Base-by-base conservation (phyloP, 306 rosid genomes). In the Prunus campanulata region DNA sequence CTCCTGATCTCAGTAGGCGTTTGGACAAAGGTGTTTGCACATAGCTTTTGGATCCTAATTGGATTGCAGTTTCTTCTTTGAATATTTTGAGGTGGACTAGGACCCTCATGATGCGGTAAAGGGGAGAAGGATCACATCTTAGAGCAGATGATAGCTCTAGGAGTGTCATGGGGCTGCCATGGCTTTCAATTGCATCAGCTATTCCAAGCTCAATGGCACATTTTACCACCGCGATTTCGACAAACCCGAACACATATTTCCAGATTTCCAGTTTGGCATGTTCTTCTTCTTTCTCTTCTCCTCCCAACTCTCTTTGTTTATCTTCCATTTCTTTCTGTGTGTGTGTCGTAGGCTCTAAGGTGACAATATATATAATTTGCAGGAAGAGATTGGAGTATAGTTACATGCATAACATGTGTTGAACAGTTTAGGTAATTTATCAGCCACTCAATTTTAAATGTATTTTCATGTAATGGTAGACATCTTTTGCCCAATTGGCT, bases 161-260 rank as follows among this genome's bases (percentile, higher is more conserved):
- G 6, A 91, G 78, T 25, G 93, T 81, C 65, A 91, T 81, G 75
- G 91, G 83, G 11, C 72, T 29, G 65, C 81, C 85, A 57, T 88
- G 83, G 2, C 22, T 74, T 82, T 88, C 97, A 3, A 91, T 82
- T 62, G 83, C 76, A 9, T 93, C 96, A 1, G 91, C 86, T 68
- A 93, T 82, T 66, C 84, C 84, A 11, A 93, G 91, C 66, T 93
- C 87, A 55, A 93, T 76, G 15, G 88, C 90, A 71, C 97, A 90
- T 74, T 83, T 91, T 30, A 93, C 83, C 2, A 84, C 92, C 0
- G 89, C 90, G 50, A 73, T 47, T 79, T 93, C 96, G 0, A 66
- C 80, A 70, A 86, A 90, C 12, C 98, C 90, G 8, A 86, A 83
- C 55, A 82, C 51, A 81, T 86, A 87, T 48, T 70, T 88, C 89